Evolutionary conservation across 139 green algal genomes (phyloP), one percentile per base, ranked within the genome.

Genomic region (Marvania coccoides): DNA sequence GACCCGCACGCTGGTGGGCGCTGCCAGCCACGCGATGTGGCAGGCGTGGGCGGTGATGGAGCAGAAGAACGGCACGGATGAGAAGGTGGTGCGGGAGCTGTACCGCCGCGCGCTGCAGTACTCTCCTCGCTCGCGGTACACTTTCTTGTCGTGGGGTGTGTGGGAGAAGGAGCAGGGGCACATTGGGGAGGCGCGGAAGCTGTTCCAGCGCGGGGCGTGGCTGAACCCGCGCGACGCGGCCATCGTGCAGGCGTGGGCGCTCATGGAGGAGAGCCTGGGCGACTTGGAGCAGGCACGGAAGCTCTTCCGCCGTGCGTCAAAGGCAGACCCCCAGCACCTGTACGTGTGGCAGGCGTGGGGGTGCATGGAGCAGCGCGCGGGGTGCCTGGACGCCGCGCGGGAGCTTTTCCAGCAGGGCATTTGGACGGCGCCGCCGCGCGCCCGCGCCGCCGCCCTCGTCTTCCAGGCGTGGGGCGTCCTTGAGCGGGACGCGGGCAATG

Each of bases 401-500:
- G 59, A 90, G 47, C 85, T 99, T 51, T 98, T 97, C 75, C 91
- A 97, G 79, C 71, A 90, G 73, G 94, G 90, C 24, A 81, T 98
- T 23, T 96, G 89, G 88, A 84, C 87, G 0, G 78, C 87, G 47
- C 87, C 91, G 2, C 61, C 65, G 7, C 78, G 65, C 23, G 59
- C 55, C 67, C 68, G 37, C 3, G 59, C 80, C 61, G 86, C 83
- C 2, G 84, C 85, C 14, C 75, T 70, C 12, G 66, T 96, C 8
- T 96, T 91, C 64, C 85, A 88, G 68, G 92, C 93, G 0, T 98
- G 93, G 94, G 94, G 81, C 2, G 72, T 90, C 47, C 73, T 98
- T 55, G 94, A 99, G 79, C 66, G 61, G 13, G 46, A 66, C 7
- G 62, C 69, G 0, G 81, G 89, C 47, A 95, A 96, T 64, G 34